Evolutionary conservation across 495 filamentous ascomycete species (phyloP).

Genomic region (Durotheca rogersii): DNA sequence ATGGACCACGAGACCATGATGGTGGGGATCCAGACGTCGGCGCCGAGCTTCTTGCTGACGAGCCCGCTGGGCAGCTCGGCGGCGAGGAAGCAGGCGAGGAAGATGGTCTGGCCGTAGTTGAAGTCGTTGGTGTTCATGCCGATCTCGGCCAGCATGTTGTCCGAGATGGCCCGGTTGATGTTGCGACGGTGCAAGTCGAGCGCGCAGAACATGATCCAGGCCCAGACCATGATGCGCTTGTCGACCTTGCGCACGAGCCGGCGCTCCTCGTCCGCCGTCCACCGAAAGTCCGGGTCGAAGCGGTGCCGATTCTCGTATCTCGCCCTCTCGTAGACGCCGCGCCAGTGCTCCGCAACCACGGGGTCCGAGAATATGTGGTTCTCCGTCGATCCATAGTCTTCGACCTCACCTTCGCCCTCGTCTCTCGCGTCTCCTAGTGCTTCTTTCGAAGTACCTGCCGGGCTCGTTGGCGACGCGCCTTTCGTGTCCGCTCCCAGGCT

Average conservation of each 20-base stretch:
- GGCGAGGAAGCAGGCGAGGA: conserved; percentile 47
- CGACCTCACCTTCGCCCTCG: background rate
- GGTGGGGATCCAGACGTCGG: conserved; percentile 50
- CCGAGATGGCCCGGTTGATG: no score
- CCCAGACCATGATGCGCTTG: conserved; percentile 38
- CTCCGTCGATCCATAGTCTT: conserved; percentile 37
- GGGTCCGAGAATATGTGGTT: conserved; percentile 49
- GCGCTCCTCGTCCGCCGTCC: conserved; percentile 51
- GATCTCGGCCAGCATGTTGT: no score
- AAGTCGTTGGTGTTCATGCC: conserved; percentile 52
- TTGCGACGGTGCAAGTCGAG: conserved; percentile 48
- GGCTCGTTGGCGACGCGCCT: conserved; percentile 1
- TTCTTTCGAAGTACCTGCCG: conserved; percentile 6
- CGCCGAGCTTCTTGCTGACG: conserved; percentile 50
- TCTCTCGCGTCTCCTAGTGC: background rate
- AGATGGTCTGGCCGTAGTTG: conserved; percentile 49
- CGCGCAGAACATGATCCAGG: conserved; percentile 49
- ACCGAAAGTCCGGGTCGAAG: conserved; percentile 52
- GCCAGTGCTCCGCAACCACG: conserved; percentile 48
- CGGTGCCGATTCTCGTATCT: conserved; percentile 58
- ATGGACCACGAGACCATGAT: conserved; percentile 50
- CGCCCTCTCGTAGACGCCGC: conserved; percentile 49
- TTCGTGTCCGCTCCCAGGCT: conserved; percentile 1
- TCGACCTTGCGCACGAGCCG: conserved; percentile 51
- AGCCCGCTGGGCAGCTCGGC: conserved; percentile 52